Percentiles rank a stretch among this genome's conserved stretches.
These are phyloP conservation scores for Ophiocordyceps sinensis DNA, from an alignment of 2,329 filamentous ascomycete genomes.

Conservation along the genomic window DNA sequence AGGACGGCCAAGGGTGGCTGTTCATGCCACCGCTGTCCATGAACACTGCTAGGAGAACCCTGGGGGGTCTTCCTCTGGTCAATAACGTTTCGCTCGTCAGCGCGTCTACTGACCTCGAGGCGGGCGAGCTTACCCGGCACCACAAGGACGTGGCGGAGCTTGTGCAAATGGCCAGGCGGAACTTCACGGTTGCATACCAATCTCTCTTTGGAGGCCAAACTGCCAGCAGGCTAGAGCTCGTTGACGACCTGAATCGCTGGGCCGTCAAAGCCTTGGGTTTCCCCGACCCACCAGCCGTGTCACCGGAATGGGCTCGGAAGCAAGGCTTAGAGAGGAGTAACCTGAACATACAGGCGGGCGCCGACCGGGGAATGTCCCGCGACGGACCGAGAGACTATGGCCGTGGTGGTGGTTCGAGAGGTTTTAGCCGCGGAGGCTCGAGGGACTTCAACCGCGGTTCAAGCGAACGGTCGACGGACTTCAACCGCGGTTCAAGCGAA, in stretches of 20 bases:
- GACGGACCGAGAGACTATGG: not conserved
- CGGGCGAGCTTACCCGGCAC: constrained; percentile 29
- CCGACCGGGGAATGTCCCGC: not conserved
- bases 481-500: not conserved
- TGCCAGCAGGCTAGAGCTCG: constrained; percentile 22
- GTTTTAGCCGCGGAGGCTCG: constrained; percentile 5
- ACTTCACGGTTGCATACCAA: constrained; percentile 32
- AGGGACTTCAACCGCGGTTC: constrained; percentile 3
- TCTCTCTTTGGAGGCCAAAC: constrained; percentile 39
- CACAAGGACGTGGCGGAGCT: constrained; percentile 29
- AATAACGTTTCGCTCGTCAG: constrained; percentile 35
- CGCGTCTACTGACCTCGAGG: constrained; percentile 36
- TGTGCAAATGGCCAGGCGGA: constrained; percentile 20
- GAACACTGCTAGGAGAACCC: constrained; percentile 28
- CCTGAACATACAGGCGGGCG: constrained; percentile 18
- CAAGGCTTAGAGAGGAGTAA: constrained; percentile 16
- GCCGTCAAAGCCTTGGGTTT: constrained; percentile 35
- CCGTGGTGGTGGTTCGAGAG: not conserved
- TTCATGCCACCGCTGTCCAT: constrained; percentile 44
- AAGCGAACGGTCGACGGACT: constrained; percentile 6
- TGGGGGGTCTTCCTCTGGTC: constrained; percentile 47
- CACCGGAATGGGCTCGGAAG: constrained; percentile 11
- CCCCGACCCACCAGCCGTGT: constrained; percentile 28
- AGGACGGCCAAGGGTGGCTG: constrained; percentile 58
- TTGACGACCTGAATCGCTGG: constrained; percentile 41